A percentile compares a stretch with the other conserved stretches of the same genome.
phyloP scores from a whole-genome alignment of 768 basidiomycete genomes.

The Galerina marginata region DNA sequence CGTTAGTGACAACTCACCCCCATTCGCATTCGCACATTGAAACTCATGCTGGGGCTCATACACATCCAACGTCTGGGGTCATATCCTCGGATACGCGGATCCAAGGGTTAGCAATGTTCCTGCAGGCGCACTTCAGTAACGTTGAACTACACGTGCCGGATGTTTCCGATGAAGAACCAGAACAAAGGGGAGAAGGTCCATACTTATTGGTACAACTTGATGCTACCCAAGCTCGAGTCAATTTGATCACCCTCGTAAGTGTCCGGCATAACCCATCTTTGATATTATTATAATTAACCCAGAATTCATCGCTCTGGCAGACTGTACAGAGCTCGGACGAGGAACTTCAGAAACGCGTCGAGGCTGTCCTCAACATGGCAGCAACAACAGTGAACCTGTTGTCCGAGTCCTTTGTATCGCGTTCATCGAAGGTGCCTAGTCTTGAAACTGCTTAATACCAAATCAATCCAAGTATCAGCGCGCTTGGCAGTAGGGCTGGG shows the following conservation, averaged over 20 bases:
- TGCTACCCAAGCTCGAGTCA: conserved; percentile 81
- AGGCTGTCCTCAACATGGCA: conserved; percentile 91
- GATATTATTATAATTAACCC: conserved; percentile 9
- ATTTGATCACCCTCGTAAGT: conserved; percentile 82
- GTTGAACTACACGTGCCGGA: conserved; percentile 86
- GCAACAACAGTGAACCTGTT: conserved; percentile 82
- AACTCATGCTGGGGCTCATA: conserved; percentile 69
- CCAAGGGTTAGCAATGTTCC: conserved; percentile 78
- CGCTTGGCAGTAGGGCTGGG: too few relatives aligned
- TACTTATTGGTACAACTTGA: conserved; percentile 83
- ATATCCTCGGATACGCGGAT: conserved; percentile 53
- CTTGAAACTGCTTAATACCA: too few relatives aligned
- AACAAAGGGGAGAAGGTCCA: conserved; percentile 60
- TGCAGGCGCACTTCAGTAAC: conserved; percentile 94
- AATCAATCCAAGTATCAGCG: too few relatives aligned
- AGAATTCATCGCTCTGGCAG: conserved; percentile 40
- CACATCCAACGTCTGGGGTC: conserved; percentile 49
- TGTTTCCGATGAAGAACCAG: conserved; percentile 46
- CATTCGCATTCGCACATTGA: conserved; percentile 55
- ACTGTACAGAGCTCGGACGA: conserved; percentile 74
- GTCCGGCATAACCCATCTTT: neutral
- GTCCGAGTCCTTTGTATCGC: conserved; percentile 66
- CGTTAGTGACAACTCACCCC: conserved; percentile 24
- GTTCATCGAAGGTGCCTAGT: too few relatives aligned
- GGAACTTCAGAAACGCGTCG: conserved; percentile 75